phyloP scores from a whole-genome alignment of 2,329 filamentous ascomycete genomes.

The Pyrenochaeta sp. region DNA sequence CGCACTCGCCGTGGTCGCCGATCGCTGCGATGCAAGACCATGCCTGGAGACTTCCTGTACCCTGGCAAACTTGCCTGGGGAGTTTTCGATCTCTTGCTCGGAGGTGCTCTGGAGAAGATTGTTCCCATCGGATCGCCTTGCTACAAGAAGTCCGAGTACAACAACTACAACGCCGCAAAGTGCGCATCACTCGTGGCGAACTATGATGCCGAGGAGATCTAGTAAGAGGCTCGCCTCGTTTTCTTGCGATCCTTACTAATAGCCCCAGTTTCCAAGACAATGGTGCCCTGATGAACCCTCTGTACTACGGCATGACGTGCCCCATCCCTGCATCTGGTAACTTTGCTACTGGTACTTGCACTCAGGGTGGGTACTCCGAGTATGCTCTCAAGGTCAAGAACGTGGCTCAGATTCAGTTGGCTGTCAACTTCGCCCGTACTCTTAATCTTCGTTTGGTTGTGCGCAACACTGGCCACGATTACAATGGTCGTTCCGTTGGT shows the following conservation, averaged over 20 bases:
- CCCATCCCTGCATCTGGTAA: conserved; percentile 24
- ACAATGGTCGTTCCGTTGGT: conserved; percentile 36
- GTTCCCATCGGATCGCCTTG: conserved; percentile 38
- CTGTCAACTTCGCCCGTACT: conserved; percentile 41
- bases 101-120: conserved; percentile 33
- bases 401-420: conserved; percentile 42
- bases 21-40: conserved; percentile 33
- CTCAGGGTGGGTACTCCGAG: conserved; percentile 37
- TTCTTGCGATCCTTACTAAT: conserved; percentile 4
- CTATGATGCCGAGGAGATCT: conserved; percentile 24
- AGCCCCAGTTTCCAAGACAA: conserved; percentile 26
- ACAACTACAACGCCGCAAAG: conserved; percentile 36
- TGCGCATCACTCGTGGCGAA: conserved; percentile 29
- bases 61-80: conserved; percentile 27
- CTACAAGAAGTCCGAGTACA: conserved; percentile 35
- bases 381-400: conserved; percentile 37
- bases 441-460: conserved; percentile 43
- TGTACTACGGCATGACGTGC: conserved; percentile 41
- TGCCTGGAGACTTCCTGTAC: conserved; percentile 36
- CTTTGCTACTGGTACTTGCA: conserved; percentile 32
- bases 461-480: conserved; percentile 43
- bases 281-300: conserved; percentile 35
- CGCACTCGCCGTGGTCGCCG: conserved; percentile 16
- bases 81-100: conserved; percentile 30
- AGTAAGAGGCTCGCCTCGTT: conserved; percentile 17